Evolutionary conservation across 345 rosid species (phyloP).

Genomic region (Rhodomyrtus tomentosa): DNA sequence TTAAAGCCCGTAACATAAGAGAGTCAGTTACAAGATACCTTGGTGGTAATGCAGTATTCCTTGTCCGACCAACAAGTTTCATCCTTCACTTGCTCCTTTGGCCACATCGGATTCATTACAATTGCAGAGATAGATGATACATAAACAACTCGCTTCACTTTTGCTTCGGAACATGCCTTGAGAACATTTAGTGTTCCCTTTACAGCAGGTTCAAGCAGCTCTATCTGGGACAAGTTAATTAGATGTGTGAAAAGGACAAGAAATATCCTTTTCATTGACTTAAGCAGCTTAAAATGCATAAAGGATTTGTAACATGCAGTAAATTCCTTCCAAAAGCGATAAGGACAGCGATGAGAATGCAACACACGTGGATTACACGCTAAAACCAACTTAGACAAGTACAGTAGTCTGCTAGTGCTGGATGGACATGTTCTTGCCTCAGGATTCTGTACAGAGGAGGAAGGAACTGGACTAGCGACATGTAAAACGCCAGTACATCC

Average conservation of each 20-base stretch:
- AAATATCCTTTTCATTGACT: background rate
- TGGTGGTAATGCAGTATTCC: conserved; percentile 8
- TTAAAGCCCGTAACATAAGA: background rate
- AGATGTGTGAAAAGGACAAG: background rate
- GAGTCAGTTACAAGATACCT: background rate
- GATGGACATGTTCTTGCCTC: conserved; percentile 8
- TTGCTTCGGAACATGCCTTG: conserved; percentile 8
- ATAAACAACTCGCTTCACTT: conserved; percentile 11
- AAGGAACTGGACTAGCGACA: conserved; percentile 57
- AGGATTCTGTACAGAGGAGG: conserved; percentile 4
- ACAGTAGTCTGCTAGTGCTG: background rate
- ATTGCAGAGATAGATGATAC: conserved; percentile 14
- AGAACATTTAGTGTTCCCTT: conserved; percentile 19
- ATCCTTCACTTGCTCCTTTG: conserved; percentile 10
- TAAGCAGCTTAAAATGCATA: background rate
- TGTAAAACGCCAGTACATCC: conserved; percentile 67
- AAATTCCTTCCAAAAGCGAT: background rate
- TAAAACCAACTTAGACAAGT: background rate
- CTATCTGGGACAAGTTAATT: background rate
- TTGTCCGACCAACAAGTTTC: conserved; percentile 25
- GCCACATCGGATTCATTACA: conserved; percentile 13
- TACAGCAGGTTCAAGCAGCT: conserved; percentile 12
- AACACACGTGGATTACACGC: background rate
- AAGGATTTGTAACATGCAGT: background rate
- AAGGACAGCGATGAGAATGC: background rate